phyloP scores from a whole-genome alignment of 371 early-diverging fungal genomes.

The Zancudomyces culisetae region DNA sequence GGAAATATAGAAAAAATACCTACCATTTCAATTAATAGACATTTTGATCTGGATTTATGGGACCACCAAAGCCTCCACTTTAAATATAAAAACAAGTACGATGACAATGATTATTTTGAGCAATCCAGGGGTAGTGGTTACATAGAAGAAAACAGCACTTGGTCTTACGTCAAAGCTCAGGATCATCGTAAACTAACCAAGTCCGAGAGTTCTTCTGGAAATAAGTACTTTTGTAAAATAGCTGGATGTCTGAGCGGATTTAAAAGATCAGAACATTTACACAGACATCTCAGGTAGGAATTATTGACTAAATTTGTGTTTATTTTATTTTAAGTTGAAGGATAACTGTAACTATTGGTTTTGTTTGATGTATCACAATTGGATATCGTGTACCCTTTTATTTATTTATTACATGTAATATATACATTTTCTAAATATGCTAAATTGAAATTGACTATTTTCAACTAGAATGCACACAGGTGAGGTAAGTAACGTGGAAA shows the following conservation, averaged over 20 bases:
- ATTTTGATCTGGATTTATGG: too few species aligned
- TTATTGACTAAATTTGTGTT: not conserved
- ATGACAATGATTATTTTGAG: too few species aligned
- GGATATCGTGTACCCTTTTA: not conserved
- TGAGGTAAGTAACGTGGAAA: constrained; percentile 1
- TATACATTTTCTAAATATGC: not conserved
- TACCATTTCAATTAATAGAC: too few species aligned
- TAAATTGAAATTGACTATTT: not conserved
- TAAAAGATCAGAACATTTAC: not conserved
- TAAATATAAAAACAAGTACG: too few species aligned
- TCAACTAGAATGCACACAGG: constrained; percentile 4
- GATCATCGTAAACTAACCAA: too few species aligned
- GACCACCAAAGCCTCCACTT: too few species aligned
- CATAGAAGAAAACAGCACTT: too few species aligned
- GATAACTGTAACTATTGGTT: not conserved
- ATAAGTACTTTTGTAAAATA: too few species aligned
- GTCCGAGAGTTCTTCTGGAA: too few species aligned
- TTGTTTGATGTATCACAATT: not conserved
- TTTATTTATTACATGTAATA: not conserved
- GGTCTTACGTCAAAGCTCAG: too few species aligned
- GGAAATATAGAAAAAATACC: too few species aligned
- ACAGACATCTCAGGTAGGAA: constrained; percentile 1
- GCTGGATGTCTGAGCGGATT: not conserved
- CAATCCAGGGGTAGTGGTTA: too few species aligned
- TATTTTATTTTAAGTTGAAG: not conserved